Evolutionary conservation across 768 basidiomycete species (phyloP).

Genomic region (Mycena filopes): DNA sequence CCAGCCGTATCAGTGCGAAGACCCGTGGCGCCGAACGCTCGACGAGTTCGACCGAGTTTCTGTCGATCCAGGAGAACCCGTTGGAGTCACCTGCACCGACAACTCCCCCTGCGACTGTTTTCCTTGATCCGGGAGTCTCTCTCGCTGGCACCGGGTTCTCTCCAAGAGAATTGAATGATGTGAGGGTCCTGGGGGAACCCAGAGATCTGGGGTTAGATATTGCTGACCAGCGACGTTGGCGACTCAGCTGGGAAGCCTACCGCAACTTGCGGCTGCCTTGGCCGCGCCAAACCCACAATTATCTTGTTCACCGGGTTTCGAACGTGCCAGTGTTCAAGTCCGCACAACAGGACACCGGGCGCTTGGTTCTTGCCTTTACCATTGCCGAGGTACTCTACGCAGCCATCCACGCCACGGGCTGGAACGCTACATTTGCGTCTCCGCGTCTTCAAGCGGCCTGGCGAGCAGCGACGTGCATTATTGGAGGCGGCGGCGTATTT

Average conservation of each 20-base stretch:
- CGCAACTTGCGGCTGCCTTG: too few relatives aligned
- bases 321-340: conserved; percentile 1
- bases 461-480: neutral
- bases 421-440: conserved; percentile 4
- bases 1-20: conserved; percentile 9
- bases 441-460: neutral
- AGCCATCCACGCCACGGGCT: conserved; percentile 2
- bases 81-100: too few relatives aligned
- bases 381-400: conserved; percentile 3
- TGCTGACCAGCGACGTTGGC: neutral
- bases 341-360: neutral
- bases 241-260: neutral
- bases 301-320: conserved; percentile 2
- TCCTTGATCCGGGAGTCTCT: too few relatives aligned
- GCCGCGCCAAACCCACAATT: neutral
- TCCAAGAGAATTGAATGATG: too few relatives aligned
- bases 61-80: too few relatives aligned
- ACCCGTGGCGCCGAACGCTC: too few relatives aligned
- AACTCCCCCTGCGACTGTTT: too few relatives aligned
- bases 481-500: conserved; percentile 12
- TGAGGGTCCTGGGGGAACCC: too few relatives aligned
- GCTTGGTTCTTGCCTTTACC: conserved; percentile 10
- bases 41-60: too few relatives aligned
- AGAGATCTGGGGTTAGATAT: too few relatives aligned
- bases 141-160: too few relatives aligned